A percentile compares a stretch with the other conserved stretches of the same genome.
phyloP scores from a whole-genome alignment of 2,329 filamentous ascomycete species.

The Xylariales sp. region DNA sequence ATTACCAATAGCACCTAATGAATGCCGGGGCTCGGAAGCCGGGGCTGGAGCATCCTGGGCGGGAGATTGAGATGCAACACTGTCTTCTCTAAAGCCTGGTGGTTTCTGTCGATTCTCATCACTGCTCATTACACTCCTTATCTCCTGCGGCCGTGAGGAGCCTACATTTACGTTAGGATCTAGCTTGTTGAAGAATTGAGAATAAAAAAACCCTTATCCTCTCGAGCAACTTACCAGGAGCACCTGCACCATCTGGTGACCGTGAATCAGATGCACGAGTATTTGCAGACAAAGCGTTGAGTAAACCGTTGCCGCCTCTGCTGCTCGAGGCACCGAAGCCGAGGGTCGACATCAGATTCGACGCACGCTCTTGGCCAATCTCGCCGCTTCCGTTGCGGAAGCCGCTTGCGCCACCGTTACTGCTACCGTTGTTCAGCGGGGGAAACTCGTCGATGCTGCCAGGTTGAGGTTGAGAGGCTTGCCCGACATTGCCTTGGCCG shows the following conservation, averaged over 20 bases:
- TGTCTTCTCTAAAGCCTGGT: constrained; percentile 39
- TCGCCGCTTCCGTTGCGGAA: constrained; percentile 50
- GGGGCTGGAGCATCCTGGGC: constrained; percentile 28
- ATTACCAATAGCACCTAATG: constrained; percentile 43
- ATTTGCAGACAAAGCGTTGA: constrained; percentile 61
- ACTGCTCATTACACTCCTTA: constrained; percentile 31
- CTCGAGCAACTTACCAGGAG: constrained; percentile 31
- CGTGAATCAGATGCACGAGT: constrained; percentile 44
- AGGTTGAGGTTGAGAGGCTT: constrained; percentile 42
- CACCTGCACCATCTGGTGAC: constrained; percentile 39
- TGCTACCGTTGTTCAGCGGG: constrained; percentile 43
- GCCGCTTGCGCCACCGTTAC: constrained; percentile 10
- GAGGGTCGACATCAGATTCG: constrained; percentile 48
- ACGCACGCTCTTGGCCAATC: constrained; percentile 50
- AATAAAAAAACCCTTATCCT: no score
- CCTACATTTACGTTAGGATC: no score
- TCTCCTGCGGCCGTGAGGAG: constrained; percentile 38
- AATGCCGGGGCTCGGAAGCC: constrained; percentile 31
- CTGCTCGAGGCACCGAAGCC: constrained; percentile 47
- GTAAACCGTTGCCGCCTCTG: constrained; percentile 53
- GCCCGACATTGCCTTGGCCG: constrained; percentile 38
- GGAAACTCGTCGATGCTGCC: constrained; percentile 57
- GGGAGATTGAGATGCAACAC: constrained; percentile 26
- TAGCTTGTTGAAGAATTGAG: no score
- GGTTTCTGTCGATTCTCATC: constrained; percentile 43